These are phyloP conservation scores for Hyphodiscus sp. DNA, from an alignment of 2,329 filamentous ascomycete species.

Conservation along the genomic window DNA sequence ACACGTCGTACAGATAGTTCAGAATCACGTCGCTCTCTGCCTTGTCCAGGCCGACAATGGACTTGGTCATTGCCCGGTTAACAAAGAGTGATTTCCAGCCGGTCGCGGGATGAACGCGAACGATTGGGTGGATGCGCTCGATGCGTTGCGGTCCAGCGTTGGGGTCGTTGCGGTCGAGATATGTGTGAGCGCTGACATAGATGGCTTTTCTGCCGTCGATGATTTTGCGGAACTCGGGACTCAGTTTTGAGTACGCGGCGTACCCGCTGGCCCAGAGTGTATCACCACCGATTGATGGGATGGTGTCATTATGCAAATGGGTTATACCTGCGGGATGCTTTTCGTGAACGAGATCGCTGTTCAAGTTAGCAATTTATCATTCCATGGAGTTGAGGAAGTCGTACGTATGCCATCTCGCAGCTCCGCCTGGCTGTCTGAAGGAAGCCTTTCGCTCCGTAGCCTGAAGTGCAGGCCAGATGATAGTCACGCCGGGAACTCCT, in stretches of 20 bases:
- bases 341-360: constrained; percentile 60
- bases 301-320: constrained; percentile 62
- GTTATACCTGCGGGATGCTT: constrained; percentile 64
- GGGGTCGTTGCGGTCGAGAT: constrained; percentile 58
- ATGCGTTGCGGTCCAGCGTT: constrained; percentile 56
- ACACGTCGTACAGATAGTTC: constrained; percentile 61
- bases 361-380: constrained; percentile 2
- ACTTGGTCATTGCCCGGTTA: constrained; percentile 61
- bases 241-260: constrained; percentile 66
- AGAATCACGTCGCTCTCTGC: constrained; percentile 64
- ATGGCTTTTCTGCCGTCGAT: constrained; percentile 62
- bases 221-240: constrained; percentile 61
- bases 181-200: constrained; percentile 59
- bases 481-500: constrained; percentile 55
- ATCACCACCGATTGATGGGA: constrained; percentile 54
- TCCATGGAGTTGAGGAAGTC: neutral
- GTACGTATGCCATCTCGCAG: constrained; percentile 58
- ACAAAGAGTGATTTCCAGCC: constrained; percentile 71
- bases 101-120: constrained; percentile 64
- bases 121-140: constrained; percentile 62
- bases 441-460: constrained; percentile 53
- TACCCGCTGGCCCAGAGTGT: constrained; percentile 69
- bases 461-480: constrained; percentile 64
- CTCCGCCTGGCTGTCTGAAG: constrained; percentile 62
- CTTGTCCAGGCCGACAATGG: constrained; percentile 63